Base-by-base conservation (phyloP, 2,329 filamentous ascomycete genomes). In the Paecilomyces sp. region DNA sequence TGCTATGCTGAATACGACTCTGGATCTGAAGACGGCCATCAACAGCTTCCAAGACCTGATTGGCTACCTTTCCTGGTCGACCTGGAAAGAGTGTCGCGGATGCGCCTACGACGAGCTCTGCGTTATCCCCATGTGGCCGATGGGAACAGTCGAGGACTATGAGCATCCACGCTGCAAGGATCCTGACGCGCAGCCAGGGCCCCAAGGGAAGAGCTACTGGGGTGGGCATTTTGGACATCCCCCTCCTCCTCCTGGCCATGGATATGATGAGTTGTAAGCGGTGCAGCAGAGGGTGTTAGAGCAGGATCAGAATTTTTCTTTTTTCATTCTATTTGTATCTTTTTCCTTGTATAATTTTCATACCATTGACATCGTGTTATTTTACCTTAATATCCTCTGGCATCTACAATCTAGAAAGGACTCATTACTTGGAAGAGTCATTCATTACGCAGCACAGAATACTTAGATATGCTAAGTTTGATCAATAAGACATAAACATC, bases 81-180 rank as follows among this genome's bases (percentile, higher is more conserved):
- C 72, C 0, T 88, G 84, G 84, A 86, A 83, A 64, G 76, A 80
- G 55, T 84, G 84, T 56, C 73, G 76, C 5, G 76, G 77, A 0
- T 88, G 86, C 66, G 70, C 65, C 0, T 74, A 77, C 6, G 77
- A 83, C 53, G 80, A 88, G 69, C 70, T 86, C 2, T 85, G 85
- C 62, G 79, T 84, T 53, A 75, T 87, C n/a, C 84, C 85, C 1
- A 86, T 88, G 66, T 88, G 85, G 85, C 86, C 85, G 0, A 75
- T 80, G 68, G 85, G 85, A 0, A 76, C 72, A 0, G 66, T 73
- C 0, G 77, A 83, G 28, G 85, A 88, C 66, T 83, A 85, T 64
- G 78, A 76, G 34, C 68, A 73, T 51, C 83, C 83, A 3, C 67
- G 68, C 34, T 85, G 82, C 58, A 66, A 68, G 57, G 70, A 75